Conservation (phyloP, 2,329 filamentous ascomycete genomes). For the Penicillium thymicola region DNA sequence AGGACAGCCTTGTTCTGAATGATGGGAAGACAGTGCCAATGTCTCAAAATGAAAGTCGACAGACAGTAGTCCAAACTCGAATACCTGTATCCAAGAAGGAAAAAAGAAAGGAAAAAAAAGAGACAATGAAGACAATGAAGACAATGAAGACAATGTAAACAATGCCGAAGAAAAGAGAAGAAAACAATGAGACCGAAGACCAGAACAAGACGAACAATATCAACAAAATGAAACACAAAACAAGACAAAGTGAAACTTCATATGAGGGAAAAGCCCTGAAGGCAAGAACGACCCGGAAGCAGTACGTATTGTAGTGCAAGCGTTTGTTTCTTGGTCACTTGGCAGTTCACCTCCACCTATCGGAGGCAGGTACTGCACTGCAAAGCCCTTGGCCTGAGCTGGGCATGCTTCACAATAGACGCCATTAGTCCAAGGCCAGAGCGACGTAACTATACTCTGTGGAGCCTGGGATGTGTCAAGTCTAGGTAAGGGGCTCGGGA, state of each 20-base stretch:
- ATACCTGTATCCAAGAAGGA: slow-evolving; percentile 5
- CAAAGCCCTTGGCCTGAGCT: slow-evolving; percentile 14
- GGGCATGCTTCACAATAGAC: slow-evolving; percentile 5
- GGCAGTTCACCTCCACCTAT: slow-evolving; percentile 13
- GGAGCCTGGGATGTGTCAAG: slow-evolving; percentile 10
- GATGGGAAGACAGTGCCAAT: slow-evolving; percentile 6
- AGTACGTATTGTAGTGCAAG: slow-evolving; percentile 1
- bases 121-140: background rate
- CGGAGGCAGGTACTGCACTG: background rate
- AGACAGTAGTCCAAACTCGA: slow-evolving; percentile 21
- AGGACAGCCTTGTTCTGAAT: background rate
- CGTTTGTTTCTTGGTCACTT: slow-evolving; percentile 8
- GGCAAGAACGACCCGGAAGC: background rate
- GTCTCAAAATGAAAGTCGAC: slow-evolving; percentile 5
- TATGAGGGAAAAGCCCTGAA: background rate
- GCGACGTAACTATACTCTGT: background rate
- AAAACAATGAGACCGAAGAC: background rate
- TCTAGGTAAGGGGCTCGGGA: slow-evolving; percentile 6
- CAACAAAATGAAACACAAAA: background rate
- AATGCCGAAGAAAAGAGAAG: background rate
- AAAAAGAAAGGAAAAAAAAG: background rate
- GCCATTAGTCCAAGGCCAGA: slow-evolving; percentile 2
- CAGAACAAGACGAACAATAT: background rate
- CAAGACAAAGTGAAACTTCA: slow-evolving; percentile 1
- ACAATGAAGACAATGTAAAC: background rate